phyloP scores from a whole-genome alignment of 495 filamentous ascomycete species.

The Daldinia loculata region DNA sequence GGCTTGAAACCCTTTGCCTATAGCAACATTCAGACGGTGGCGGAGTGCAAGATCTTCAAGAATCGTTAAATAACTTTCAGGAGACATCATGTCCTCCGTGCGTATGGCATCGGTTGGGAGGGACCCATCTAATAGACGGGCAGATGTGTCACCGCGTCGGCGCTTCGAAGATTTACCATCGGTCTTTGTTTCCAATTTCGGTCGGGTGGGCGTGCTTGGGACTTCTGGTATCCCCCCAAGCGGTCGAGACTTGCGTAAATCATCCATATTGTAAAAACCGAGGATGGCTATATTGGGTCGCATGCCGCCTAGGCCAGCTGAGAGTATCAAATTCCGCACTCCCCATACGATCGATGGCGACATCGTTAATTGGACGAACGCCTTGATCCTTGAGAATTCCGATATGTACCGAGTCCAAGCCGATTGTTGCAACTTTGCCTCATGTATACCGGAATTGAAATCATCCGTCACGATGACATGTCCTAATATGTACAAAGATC shows the following conservation, averaged over 20 bases:
- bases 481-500: conserved; percentile 82
- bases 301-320: conserved; percentile 88
- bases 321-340: conserved; percentile 80
- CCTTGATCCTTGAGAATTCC: conserved; percentile 82
- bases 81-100: conserved; percentile 68
- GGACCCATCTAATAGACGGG: conserved; percentile 55
- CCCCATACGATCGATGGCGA: conserved; percentile 88
- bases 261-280: conserved; percentile 78
- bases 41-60: conserved; percentile 82
- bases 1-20: conserved; percentile 82
- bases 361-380: conserved; percentile 85
- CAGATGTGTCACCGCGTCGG: conserved; percentile 55
- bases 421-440: conserved; percentile 80
- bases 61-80: conserved; percentile 79
- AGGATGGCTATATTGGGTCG: conserved; percentile 85
- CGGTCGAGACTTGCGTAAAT: conserved; percentile 64
- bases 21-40: conserved; percentile 83
- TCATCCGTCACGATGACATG: conserved; percentile 88
- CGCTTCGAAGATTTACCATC: conserved; percentile 40
- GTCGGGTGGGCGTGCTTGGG: conserved; percentile 35
- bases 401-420: conserved; percentile 89
- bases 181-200: conserved; percentile 29
- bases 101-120: conserved; percentile 70
- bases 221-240: conserved; percentile 47
- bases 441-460: conserved; percentile 78